phyloP scores from a whole-genome alignment of 2,329 filamentous ascomycete species.

The Aspergillus sp. region DNA sequence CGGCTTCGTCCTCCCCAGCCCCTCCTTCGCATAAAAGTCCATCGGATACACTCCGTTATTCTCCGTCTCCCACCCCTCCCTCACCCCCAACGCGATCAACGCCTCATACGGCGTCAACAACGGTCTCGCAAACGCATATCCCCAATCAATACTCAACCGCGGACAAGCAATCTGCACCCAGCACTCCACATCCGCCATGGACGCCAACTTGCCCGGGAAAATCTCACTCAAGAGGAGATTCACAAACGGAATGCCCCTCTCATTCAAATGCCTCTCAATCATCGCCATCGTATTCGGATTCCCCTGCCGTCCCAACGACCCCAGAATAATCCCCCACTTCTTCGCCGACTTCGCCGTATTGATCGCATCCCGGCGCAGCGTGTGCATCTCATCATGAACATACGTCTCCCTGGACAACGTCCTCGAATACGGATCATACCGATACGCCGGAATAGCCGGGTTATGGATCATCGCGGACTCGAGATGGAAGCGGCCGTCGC shows the following conservation, averaged over 20 bases:
- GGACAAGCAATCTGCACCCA: slow-evolving; percentile 99
- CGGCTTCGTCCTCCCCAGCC: slow-evolving; percentile 70
- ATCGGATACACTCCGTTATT: slow-evolving; percentile 80
- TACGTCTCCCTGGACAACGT: slow-evolving; percentile 90
- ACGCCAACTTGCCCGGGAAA: slow-evolving; percentile 89
- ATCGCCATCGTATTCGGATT: slow-evolving; percentile 89
- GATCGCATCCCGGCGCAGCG: slow-evolving; percentile 76
- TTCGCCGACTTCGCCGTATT: slow-evolving; percentile 70
- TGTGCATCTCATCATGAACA: slow-evolving; percentile 87
- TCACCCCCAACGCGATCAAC: slow-evolving; percentile 79
- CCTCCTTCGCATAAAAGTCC: slow-evolving; percentile 96
- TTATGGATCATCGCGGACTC: slow-evolving; percentile 99
- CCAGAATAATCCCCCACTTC: slow-evolving; percentile 95
- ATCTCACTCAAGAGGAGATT: slow-evolving; percentile 91
- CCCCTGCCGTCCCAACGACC: slow-evolving; percentile 87
- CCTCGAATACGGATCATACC: slow-evolving; percentile 94
- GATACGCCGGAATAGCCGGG: slow-evolving; percentile 82
- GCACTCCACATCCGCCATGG: slow-evolving; percentile 92
- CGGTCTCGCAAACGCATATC: slow-evolving; percentile 88
- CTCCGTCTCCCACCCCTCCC: slow-evolving; percentile 69
- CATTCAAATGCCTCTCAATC: slow-evolving; percentile 75
- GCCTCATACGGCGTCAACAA: slow-evolving; percentile 94
- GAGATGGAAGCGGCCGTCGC: slow-evolving; percentile 91
- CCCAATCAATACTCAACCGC: slow-evolving; percentile 97
- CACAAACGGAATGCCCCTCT: slow-evolving; percentile 75